Percentiles rank a stretch among this genome's conserved stretches.
Evolutionary conservation across 345 rosid species (phyloP).

Genomic region (Psidium friedrichsthalianum): DNA sequence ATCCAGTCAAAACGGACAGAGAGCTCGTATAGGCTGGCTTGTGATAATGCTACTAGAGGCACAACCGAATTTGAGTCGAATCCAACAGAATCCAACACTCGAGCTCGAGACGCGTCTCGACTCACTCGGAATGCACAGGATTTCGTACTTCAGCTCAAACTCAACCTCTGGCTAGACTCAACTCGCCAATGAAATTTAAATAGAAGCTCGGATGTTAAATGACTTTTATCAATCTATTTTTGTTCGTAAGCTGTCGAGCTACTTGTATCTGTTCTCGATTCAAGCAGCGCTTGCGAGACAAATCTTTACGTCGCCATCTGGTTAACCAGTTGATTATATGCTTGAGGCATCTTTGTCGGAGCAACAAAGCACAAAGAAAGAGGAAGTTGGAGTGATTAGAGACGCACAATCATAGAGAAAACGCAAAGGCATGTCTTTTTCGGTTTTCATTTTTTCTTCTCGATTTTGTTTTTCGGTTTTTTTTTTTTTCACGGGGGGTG

Average conservation of each 20-base stretch:
- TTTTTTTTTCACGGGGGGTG: background rate
- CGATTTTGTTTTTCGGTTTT: background rate
- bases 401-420: background rate
- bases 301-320: background rate
- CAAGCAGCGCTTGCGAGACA: background rate
- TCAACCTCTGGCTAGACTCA: background rate
- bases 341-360: background rate
- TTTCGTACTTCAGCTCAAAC: background rate
- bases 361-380: background rate
- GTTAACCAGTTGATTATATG: background rate
- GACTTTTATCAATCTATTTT: background rate
- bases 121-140: background rate
- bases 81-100: too few relatives aligned
- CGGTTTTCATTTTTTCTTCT: background rate
- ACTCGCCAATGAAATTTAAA: background rate
- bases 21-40: too few relatives aligned
- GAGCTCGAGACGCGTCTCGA: background rate
- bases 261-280: background rate
- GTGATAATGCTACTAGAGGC: too few relatives aligned
- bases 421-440: background rate
- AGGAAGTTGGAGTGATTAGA: background rate
- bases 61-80: too few relatives aligned
- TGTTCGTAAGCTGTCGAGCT: background rate
- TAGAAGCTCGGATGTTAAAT: background rate
- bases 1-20: too few relatives aligned